Conservation (phyloP, 2,329 filamentous ascomycete genomes). For the Exophiala bonariae region DNA sequence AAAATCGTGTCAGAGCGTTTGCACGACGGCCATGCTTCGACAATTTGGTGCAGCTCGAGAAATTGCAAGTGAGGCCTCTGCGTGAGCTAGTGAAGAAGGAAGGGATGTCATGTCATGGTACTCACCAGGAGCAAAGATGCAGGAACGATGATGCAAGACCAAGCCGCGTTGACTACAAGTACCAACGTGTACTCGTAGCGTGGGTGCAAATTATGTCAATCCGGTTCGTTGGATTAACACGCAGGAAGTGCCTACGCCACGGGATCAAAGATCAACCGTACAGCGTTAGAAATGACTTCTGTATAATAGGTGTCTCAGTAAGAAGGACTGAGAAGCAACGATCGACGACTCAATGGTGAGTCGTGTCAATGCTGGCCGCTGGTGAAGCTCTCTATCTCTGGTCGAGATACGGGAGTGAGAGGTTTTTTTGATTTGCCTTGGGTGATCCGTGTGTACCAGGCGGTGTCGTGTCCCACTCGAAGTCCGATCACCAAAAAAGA, state of each 20-base stretch:
- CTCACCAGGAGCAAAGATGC: constrained; percentile 13
- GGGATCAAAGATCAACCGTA: constrained; percentile 29
- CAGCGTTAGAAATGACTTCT: constrained; percentile 15
- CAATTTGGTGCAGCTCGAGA: not conserved
- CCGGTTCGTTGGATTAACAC: not conserved
- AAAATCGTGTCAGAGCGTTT: constrained; percentile 14
- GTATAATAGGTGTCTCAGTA: constrained; percentile 1
- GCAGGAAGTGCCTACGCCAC: constrained; percentile 16
- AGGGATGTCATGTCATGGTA: constrained; percentile 7
- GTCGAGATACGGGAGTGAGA: too few species aligned
- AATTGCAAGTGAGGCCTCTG: constrained; percentile 7
- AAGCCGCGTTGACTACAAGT: not conserved
- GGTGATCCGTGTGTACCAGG: too few species aligned
- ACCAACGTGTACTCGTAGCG: constrained; percentile 1
- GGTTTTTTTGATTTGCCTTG: constrained; percentile 14
- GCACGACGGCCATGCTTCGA: constrained; percentile 3
- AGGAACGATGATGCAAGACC: constrained; percentile 11
- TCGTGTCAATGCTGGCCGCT: too few species aligned
- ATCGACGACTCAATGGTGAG: too few species aligned
- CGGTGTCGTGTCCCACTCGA: constrained; percentile 18
- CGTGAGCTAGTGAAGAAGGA: constrained; percentile 1
- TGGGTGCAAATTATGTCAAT: not conserved
- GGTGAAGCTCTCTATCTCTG: too few species aligned
- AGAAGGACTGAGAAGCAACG: too few species aligned
- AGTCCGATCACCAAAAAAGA: constrained; percentile 9